Evolutionary conservation across 176 grass and related monocot species (phyloP).

Genomic region (Lolium multiflorum): DNA sequence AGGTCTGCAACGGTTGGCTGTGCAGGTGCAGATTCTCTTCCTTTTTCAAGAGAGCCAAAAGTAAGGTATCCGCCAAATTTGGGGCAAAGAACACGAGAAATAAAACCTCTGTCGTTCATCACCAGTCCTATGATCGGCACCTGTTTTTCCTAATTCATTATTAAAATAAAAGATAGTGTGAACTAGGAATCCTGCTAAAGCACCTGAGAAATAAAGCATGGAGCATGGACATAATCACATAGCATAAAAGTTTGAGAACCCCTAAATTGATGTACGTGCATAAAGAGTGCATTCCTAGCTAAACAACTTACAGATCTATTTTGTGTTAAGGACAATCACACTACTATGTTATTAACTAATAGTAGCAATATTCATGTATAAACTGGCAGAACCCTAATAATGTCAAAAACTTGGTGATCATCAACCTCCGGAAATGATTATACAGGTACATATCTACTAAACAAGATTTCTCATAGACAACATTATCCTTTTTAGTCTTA

Average conservation of each 20-base stretch:
- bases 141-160: slow-evolving; percentile 85
- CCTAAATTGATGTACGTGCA: not conserved
- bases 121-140: slow-evolving; percentile 96
- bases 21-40: slow-evolving; percentile 73
- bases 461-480: slow-evolving; percentile 27
- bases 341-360: slow-evolving; percentile 19
- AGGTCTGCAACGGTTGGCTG: slow-evolving; percentile 78
- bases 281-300: not conserved
- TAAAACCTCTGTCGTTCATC: slow-evolving; percentile 92
- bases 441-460: slow-evolving; percentile 19
- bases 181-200: slow-evolving; percentile 42
- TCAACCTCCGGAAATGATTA: not conserved
- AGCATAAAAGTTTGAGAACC: slow-evolving; percentile 29
- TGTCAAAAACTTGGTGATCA: not conserved
- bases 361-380: not conserved
- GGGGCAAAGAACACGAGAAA: slow-evolving; percentile 88
- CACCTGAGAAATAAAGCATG: slow-evolving; percentile 23
- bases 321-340: slow-evolving; percentile 19
- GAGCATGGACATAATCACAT: slow-evolving; percentile 34
- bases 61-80: slow-evolving; percentile 97
- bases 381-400: slow-evolving; percentile 7
- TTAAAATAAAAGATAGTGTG: slow-evolving; percentile 54
- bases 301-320: not conserved
- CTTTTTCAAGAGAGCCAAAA: slow-evolving; percentile 76
- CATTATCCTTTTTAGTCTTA: not conserved